Percentiles rank a stretch among this genome's conserved stretches.
phyloP scores from a whole-genome alignment of 139 green algal genomes.

The Ulvella scutata region DNA sequence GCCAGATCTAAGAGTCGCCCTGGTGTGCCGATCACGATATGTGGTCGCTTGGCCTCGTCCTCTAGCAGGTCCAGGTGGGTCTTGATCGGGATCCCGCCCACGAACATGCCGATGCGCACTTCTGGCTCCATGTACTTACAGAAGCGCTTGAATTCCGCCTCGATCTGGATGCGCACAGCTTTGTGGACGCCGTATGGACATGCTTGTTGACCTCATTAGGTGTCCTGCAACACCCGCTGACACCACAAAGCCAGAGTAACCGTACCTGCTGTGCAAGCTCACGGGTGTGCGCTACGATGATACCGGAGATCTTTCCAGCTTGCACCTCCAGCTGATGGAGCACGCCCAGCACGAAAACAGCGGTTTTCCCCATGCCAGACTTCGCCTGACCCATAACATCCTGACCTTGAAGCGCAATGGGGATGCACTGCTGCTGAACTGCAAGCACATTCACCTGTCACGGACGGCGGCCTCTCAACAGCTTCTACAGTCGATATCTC shows the following conservation, averaged over 20 bases:
- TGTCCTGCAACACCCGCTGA: neutral
- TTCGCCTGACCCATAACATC: conserved; percentile 99
- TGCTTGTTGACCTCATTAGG: neutral
- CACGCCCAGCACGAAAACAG: conserved; percentile 96
- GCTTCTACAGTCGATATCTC: neutral
- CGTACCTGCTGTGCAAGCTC: conserved; percentile 91
- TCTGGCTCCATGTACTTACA: conserved; percentile 52
- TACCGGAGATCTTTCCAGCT: conserved; percentile 50
- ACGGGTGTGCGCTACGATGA: conserved; percentile 96
- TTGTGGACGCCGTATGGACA: neutral
- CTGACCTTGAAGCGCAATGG: conserved; percentile 91
- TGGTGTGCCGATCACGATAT: conserved; percentile 92
- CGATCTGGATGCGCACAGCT: conserved; percentile 59
- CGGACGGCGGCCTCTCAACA: neutral
- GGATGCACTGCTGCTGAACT: conserved; percentile 99
- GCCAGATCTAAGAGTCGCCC: conserved; percentile 79
- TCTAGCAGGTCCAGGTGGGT: conserved; percentile 65
- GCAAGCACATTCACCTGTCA: conserved; percentile 3
- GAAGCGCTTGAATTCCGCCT: conserved; percentile 95
- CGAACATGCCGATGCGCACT: conserved; percentile 86
- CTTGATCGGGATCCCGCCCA: conserved; percentile 77
- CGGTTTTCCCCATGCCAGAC: conserved; percentile 99
- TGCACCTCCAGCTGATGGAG: conserved; percentile 86
- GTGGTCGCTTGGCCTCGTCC: conserved; percentile 56
- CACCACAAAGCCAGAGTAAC: no score